Percentiles rank a stretch among this genome's conserved stretches.
Conservation (phyloP, 2,329 filamentous ascomycete genomes). For the Penicillium sp. region DNA sequence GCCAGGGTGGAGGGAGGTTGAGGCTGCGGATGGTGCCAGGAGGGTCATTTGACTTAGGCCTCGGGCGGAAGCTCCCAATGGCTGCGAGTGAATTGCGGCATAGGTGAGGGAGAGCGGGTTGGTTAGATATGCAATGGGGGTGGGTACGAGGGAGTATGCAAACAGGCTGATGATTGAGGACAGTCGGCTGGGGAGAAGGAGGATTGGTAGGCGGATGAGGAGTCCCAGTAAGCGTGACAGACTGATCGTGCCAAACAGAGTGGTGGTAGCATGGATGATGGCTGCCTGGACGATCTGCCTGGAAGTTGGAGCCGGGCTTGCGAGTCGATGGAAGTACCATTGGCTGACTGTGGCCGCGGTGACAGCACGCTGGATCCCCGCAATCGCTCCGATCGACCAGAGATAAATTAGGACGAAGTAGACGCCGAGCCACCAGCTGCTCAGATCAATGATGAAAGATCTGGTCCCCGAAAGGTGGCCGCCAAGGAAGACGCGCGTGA, state of each 20-base stretch:
- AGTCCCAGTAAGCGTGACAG: slow-evolving; percentile 81
- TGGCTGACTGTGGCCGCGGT: slow-evolving; percentile 95
- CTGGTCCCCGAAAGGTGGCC: slow-evolving; percentile 68
- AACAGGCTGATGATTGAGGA: slow-evolving; percentile 70
- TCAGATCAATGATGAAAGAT: slow-evolving; percentile 79
- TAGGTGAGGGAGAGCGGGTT: slow-evolving; percentile 93
- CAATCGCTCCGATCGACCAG: slow-evolving; percentile 87
- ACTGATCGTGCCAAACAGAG: slow-evolving; percentile 89
- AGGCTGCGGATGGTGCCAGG: slow-evolving; percentile 67
- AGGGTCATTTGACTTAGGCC: slow-evolving; percentile 82
- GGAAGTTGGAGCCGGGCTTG: slow-evolving; percentile 74
- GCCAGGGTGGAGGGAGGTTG: slow-evolving; percentile 61
- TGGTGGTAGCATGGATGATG: slow-evolving; percentile 76
- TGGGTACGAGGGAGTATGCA: slow-evolving; percentile 78
- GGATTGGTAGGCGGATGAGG: slow-evolving; percentile 78
- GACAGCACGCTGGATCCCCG: slow-evolving; percentile 84
- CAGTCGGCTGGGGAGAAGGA: slow-evolving; percentile 76
- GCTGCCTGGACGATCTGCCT: slow-evolving; percentile 81
- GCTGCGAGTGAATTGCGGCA: slow-evolving; percentile 87
- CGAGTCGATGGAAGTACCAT: slow-evolving; percentile 97
- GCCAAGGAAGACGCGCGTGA: slow-evolving; percentile 91
- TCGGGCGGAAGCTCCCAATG: slow-evolving; percentile 74
- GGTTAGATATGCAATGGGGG: slow-evolving; percentile 80
- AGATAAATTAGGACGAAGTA: slow-evolving; percentile 94
- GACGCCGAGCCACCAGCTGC: slow-evolving; percentile 92